Base-by-base conservation (phyloP, 1,284 basidiomycete species). In the Athelia sp. region DNA sequence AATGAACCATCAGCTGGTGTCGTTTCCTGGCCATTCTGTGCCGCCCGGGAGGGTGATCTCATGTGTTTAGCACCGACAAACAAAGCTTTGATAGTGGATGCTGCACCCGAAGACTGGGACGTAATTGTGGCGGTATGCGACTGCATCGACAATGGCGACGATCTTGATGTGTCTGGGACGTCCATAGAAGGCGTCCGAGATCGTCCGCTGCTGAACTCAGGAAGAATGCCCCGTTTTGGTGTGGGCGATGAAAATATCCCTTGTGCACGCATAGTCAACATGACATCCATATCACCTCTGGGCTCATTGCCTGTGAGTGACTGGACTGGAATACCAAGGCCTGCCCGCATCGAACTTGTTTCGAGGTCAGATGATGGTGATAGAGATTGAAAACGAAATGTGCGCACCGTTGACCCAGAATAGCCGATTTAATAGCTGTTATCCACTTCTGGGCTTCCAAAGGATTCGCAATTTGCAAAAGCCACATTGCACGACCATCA, bases 221-320 rank as follows among this genome's bases (percentile, higher is more conserved):
- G 48, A 42, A 38, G 17, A 32, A 2, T 57, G 52, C 24, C 50
- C 36, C 45, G 60, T 51, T 31, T 48, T 47, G 47, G 56, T 43
- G 61, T 43, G 49, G 68, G 52, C 45, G 65, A 59, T 22, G 65
- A 61, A 44, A 78, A 68, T 35, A 81, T 69, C 14, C 78, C 79
- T 55, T 84, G 84, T 21, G 79, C 76, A 35, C 82, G 82, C 72
- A 89, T 85, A n/a, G 84, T 84, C 26, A 89, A 71, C 78, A 88
- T 84, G 45, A 88, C 87, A 61, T 89, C 86, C 70, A 89, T 76
- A 59, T 89, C 86, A 3, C 87, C 86, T 47, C 80, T 74, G 18
- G 86, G 86, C 52, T 86, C 86, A 34, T 76, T 65, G 13, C 65
- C 68, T 26, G 70, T 69, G 15, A 71, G 58, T 21, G 70, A 66